Percentiles rank a stretch among this genome's conserved stretches.
Conservation (phyloP, 2,329 filamentous ascomycete species). For the Mollisiaceae sp. region DNA sequence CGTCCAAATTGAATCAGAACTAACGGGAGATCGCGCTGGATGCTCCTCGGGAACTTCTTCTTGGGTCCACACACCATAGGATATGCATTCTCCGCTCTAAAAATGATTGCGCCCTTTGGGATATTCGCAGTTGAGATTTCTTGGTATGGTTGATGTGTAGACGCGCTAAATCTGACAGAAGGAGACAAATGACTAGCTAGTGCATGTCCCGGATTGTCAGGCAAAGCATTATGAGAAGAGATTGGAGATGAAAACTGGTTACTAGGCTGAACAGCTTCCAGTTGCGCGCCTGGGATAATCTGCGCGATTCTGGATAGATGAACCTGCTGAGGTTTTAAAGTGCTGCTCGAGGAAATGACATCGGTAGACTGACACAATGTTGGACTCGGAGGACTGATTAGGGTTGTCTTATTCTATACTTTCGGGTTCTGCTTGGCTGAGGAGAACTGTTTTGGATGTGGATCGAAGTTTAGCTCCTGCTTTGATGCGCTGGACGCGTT, state of each 20-base stretch:
- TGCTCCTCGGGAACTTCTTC: neutral
- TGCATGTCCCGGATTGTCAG: neutral
- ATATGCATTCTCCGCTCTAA: neutral
- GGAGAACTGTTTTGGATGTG: neutral
- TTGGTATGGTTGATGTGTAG: neutral
- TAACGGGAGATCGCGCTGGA: neutral
- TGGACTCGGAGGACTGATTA: neutral
- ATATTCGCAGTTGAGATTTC: neutral
- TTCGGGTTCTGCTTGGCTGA: neutral
- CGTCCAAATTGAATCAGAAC: neutral
- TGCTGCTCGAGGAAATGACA: too few relatives aligned
- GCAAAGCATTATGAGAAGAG: too few relatives aligned
- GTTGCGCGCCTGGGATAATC: too few relatives aligned
- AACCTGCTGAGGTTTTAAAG: too few relatives aligned
- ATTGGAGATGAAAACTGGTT: too few relatives aligned
- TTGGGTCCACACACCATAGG: neutral
- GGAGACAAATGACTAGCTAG: neutral
- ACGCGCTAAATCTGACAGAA: neutral
- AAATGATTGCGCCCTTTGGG: neutral
- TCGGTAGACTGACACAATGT: neutral
- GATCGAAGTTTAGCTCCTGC: neutral
- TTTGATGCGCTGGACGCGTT: neutral
- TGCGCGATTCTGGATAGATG: too few relatives aligned
- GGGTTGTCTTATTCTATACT: neutral
- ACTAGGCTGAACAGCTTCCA: too few relatives aligned